Evolutionary conservation across 768 basidiomycete species (phyloP).

Genomic region (Hortiboletus campestris): DNA sequence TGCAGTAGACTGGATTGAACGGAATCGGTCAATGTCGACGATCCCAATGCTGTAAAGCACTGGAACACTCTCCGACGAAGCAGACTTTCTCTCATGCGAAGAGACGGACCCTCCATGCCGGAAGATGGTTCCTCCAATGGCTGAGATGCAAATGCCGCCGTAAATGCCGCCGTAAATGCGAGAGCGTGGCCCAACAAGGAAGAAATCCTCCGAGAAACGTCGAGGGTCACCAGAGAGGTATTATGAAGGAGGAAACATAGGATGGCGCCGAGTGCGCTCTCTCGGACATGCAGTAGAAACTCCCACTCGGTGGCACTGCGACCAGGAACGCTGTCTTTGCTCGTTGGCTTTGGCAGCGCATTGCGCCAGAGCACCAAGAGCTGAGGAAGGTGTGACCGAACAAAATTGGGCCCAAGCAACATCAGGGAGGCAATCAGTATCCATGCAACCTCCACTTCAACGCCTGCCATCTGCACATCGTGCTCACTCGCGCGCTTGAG

Average conservation of each 20-base stretch:
- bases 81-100: conserved; percentile 79
- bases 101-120: conserved; percentile 45
- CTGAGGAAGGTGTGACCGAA: conserved; percentile 90
- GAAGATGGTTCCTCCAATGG: conserved; percentile 61
- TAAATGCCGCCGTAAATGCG: conserved; percentile 85
- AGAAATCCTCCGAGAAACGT: conserved; percentile 85
- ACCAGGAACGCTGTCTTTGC: conserved; percentile 70
- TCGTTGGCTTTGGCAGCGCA: conserved; percentile 91
- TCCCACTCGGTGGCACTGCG: conserved; percentile 80
- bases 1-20: conserved; percentile 81
- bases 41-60: conserved; percentile 82
- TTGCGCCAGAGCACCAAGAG: conserved; percentile 96
- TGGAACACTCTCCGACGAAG: conserved; percentile 85
- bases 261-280: conserved; percentile 86
- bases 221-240: conserved; percentile 76
- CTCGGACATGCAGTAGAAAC: conserved; percentile 87
- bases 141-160: conserved; percentile 75
- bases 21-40: conserved; percentile 74
- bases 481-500: conserved; percentile 92
- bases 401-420: conserved; percentile 91
- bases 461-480: conserved; percentile 73
- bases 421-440: conserved; percentile 86
- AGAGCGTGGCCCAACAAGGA: conserved; percentile 87
- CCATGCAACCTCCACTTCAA: conserved; percentile 95
- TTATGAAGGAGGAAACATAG: conserved; percentile 87